Base-by-base conservation (phyloP, 2,329 filamentous ascomycete genomes). In the Fusarium cicatricum region DNA sequence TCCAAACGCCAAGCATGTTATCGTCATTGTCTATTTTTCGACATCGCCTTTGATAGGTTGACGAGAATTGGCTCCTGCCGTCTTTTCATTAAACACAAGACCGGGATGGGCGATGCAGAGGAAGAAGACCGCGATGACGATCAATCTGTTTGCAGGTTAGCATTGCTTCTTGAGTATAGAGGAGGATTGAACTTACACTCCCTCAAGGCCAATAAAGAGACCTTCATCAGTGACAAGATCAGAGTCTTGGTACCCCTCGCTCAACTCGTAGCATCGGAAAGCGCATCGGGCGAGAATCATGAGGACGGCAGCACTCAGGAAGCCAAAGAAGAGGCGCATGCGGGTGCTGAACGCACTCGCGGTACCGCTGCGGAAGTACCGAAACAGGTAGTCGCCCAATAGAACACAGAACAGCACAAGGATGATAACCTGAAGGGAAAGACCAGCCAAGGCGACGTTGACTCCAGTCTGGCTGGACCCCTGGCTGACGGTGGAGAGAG, bases 181-280 rank as follows among this genome's bases (percentile, higher is more conserved):
- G 1, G 23, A 3, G 2, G 2, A 26, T 19, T 11, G 51, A 1
- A 71, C 74, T 62, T 67, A 78, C 76, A 75, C 74, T 70, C 80
- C 81, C 72, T 86, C 83, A 0, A 86, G 73, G 0, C 72, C 80
- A 57, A 85, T 84, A 57, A 86, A 85, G 3, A 81, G 67, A 0
- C 70, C 71, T 66, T 86, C 72, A 34, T 85, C 66, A 5, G 74
- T 74, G 34, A 88, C 83, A 50, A 88, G 70, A 6, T 76, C 69
- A 0, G 85, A 86, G 21, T 71, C 34, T 5, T 66, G 76, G 74
- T 86, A 90, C 2, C 87, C 87, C 33, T 86, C 75, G 57, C 81
- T 84, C 55, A 90, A 71, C 73, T 90, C 88, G 10, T 85, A 84
- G 36, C 88, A 85, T 48, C 88, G 80, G 70, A 86, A 90, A 10